A percentile compares a stretch with the other conserved stretches of the same genome.
These are phyloP conservation scores for Rhizophagus sp. DNA, from an alignment of 192 early-diverging fungal species.

Conservation along the genomic window DNA sequence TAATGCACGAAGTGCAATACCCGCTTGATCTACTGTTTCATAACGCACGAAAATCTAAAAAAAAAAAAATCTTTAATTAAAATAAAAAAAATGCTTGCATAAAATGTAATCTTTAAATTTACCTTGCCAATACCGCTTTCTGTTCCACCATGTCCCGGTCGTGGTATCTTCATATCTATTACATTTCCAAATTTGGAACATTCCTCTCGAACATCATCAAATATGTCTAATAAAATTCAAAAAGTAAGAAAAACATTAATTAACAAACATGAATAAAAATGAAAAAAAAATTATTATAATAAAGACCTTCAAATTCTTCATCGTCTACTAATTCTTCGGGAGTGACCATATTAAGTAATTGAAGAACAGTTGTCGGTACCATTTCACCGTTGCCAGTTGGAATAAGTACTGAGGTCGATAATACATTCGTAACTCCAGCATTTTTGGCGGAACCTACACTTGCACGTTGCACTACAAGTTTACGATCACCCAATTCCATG, in stretches of 20 bases:
- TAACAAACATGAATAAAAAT: neutral
- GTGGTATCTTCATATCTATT: conserved; percentile 80
- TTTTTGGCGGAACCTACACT: conserved; percentile 76
- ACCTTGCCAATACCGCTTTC: conserved; percentile 85
- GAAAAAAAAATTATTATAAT: neutral
- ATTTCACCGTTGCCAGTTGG: conserved; percentile 52
- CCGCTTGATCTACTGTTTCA: conserved; percentile 55
- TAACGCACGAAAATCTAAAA: conserved; percentile 86
- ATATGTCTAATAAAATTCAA: conserved; percentile 62
- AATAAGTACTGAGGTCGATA: conserved; percentile 51
- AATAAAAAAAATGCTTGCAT: neutral
- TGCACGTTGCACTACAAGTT: conserved; percentile 92
- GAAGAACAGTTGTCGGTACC: conserved; percentile 77
- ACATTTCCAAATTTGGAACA: conserved; percentile 86
- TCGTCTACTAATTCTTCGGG: conserved; percentile 82
- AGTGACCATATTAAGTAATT: conserved; percentile 95
- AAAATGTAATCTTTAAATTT: conserved; percentile 13
- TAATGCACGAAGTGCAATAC: conserved; percentile 73
- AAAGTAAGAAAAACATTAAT: neutral
- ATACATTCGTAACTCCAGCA: conserved; percentile 35
- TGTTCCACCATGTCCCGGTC: conserved; percentile 57
- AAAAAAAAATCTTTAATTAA: neutral
- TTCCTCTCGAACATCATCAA: conserved; percentile 90
- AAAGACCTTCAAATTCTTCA: conserved; percentile 77
- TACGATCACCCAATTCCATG: conserved; percentile 92